Base-by-base conservation (phyloP, 2,329 filamentous ascomycete genomes). In the Coniochaeta sp. region DNA sequence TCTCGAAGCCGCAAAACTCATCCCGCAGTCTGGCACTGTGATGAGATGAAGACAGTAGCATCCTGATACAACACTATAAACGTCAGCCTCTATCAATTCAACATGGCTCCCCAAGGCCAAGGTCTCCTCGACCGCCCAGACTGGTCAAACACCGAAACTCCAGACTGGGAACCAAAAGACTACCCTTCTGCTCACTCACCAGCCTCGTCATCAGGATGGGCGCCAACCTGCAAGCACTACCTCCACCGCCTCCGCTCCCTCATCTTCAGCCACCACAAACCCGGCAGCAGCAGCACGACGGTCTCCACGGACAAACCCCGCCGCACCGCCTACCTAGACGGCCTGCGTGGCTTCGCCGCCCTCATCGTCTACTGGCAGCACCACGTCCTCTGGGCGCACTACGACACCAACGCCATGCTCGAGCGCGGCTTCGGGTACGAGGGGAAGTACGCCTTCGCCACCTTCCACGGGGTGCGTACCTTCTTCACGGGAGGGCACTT, bases 341-440 rank as follows among this genome's bases (percentile, higher is more conserved):
- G 84, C 13, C 68, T 87, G 13, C 71, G 85, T 60, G 84, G 85
- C 3, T 85, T 87, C 55, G 83, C 83, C 4, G 82, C 84, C 3
- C 72, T 87, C 27, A 62, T 86, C 26, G 84, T 87, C 13, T 87
- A 86, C 63, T 71, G 76, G 57, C 79, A 83, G 50, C 81, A 85
- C 63, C 75, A 85, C 61, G 66, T 78, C 57, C 63, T 81, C 5
- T 83, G 80, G 80, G 74, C 72, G 42, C 83, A 82, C 63, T 68
- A 63, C 26, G 62, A 55, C 1, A 58, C 63, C 5, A 59, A 70
- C 35, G 49, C 57, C 8, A 64, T 71, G 1, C 67, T 83, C n/a
- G 78, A 83, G 57, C 75, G 75, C 42, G 72, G 72, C 7, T 86
- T 72, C 55, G 74, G 78, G 32, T 75, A 76, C 58, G 60, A 76